Evolutionary conservation across 2,329 filamentous ascomycete genomes (phyloP).

Genomic region (Phialophora tarda): DNA sequence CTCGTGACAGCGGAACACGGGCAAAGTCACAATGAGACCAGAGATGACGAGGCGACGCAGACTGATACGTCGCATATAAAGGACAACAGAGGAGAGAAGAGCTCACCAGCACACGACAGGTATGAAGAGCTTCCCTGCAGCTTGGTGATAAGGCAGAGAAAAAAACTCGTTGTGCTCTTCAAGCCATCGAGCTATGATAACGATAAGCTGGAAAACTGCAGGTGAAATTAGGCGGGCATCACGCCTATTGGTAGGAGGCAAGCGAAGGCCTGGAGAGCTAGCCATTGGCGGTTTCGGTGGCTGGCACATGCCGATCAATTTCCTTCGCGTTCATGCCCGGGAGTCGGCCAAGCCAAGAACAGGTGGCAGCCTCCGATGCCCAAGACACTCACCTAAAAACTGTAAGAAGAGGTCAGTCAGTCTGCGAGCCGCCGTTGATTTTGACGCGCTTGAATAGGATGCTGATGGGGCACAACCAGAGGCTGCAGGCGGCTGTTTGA

Average conservation of each 20-base stretch:
- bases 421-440: neutral
- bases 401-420: neutral
- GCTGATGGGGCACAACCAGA: neutral
- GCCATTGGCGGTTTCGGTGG: neutral
- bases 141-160: slow-evolving; percentile 11
- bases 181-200: slow-evolving; percentile 23
- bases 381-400: no score
- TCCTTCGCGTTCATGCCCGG: neutral
- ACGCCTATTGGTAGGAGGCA: slow-evolving; percentile 10
- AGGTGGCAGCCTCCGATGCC: slow-evolving; percentile 5
- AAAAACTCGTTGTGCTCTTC: slow-evolving; percentile 7
- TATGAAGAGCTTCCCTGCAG: neutral
- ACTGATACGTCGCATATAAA: neutral
- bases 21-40: slow-evolving; percentile 5
- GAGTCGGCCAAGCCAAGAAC: neutral
- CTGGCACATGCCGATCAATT: slow-evolving; percentile 13
- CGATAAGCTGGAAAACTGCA: slow-evolving; percentile 30
- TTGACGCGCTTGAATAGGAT: neutral
- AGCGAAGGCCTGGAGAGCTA: slow-evolving; percentile 5
- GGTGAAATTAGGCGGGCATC: slow-evolving; percentile 15
- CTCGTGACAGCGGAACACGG: slow-evolving; percentile 6
- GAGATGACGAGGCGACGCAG: slow-evolving; percentile 3
- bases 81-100: slow-evolving; percentile 1
- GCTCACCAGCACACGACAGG: slow-evolving; percentile 4
- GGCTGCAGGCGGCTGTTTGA: neutral